A percentile compares a stretch with the other conserved stretches of the same genome.
phyloP scores from a whole-genome alignment of 2,329 filamentous ascomycete species.

The Stagonosporopsis rhizophila region DNA sequence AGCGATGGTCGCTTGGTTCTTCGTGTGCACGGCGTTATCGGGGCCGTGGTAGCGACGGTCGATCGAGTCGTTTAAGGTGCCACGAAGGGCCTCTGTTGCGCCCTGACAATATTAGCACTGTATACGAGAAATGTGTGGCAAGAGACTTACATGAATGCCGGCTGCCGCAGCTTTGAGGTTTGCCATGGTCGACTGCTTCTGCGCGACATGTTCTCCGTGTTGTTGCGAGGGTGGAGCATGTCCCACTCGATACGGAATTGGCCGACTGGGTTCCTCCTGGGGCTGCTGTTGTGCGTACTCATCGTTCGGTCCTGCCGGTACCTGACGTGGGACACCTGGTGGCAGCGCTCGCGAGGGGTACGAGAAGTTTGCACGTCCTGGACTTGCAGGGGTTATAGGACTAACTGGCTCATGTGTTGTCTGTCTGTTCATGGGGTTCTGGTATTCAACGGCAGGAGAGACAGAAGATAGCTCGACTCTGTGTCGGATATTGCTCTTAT shows the following conservation, averaged over 20 bases:
- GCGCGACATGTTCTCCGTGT: conserved; percentile 12
- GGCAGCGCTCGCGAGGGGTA: conserved; percentile 45
- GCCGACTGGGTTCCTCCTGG: conserved; percentile 25
- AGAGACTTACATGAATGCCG: conserved; percentile 44
- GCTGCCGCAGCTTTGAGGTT: conserved; percentile 45
- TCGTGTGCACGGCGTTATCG: conserved; percentile 38
- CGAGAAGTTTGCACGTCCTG: conserved; percentile 44
- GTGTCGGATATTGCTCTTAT: conserved; percentile 46
- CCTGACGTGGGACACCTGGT: conserved; percentile 40
- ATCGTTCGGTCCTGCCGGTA: conserved; percentile 23
- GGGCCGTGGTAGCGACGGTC: conserved; percentile 38
- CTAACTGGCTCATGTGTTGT: conserved; percentile 30
- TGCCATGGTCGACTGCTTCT: conserved; percentile 41
- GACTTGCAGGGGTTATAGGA: conserved; percentile 38
- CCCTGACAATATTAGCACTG: conserved; percentile 32
- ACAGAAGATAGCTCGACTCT: conserved; percentile 45
- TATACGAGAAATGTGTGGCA: too few species aligned
- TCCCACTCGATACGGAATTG: conserved; percentile 31
- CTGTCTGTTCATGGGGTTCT: conserved; percentile 40
- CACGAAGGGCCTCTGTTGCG: conserved; percentile 46
- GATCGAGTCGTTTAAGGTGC: conserved; percentile 43
- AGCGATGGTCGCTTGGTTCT: conserved; percentile 44
- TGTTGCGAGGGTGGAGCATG: conserved; percentile 21
- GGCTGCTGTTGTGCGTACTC: conserved; percentile 10
- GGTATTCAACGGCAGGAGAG: conserved; percentile 43